Conservation (phyloP, 441 rosid species). For the Erodium texanum region DNA sequence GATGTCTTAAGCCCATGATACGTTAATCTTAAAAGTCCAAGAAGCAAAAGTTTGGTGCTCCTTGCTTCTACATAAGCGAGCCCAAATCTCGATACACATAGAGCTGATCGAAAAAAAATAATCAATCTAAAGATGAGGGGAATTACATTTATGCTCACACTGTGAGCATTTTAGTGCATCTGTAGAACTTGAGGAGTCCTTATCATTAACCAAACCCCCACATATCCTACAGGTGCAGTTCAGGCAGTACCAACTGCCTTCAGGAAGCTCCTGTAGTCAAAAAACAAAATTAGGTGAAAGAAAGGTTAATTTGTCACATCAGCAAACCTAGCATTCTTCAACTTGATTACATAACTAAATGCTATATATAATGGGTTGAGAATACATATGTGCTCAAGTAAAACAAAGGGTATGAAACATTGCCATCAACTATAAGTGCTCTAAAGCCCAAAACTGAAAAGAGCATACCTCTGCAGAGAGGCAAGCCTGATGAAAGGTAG, state of each 20-base stretch:
- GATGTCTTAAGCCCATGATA: too few species aligned
- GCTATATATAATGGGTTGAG: slow-evolving; percentile 4
- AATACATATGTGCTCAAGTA: background rate
- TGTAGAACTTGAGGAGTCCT: slow-evolving; percentile 31
- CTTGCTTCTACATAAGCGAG: too few species aligned
- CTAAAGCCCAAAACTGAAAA: too few species aligned
- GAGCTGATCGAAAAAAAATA: too few species aligned
- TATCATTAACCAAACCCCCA: slow-evolving; percentile 55
- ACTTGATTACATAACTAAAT: background rate
- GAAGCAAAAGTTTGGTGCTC: too few species aligned
- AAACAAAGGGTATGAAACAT: too few species aligned
- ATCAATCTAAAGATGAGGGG: slow-evolving; percentile 12
- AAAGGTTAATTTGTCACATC: slow-evolving; percentile 11
- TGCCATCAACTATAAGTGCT: too few species aligned
- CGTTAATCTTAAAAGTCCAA: too few species aligned
- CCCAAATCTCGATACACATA: too few species aligned
- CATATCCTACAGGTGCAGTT: slow-evolving; percentile 86
- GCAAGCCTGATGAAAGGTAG: slow-evolving; percentile 83
- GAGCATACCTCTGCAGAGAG: slow-evolving; percentile 62
- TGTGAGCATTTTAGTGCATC: slow-evolving; percentile 64
- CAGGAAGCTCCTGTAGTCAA: slow-evolving; percentile 67
- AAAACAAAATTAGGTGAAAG: slow-evolving; percentile 1
- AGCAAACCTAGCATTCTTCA: background rate
- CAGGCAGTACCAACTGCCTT: slow-evolving; percentile 88
- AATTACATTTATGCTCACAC: slow-evolving; percentile 86